phyloP scores from a whole-genome alignment of 306 rosid species.

The Prunus armeniaca region DNA sequence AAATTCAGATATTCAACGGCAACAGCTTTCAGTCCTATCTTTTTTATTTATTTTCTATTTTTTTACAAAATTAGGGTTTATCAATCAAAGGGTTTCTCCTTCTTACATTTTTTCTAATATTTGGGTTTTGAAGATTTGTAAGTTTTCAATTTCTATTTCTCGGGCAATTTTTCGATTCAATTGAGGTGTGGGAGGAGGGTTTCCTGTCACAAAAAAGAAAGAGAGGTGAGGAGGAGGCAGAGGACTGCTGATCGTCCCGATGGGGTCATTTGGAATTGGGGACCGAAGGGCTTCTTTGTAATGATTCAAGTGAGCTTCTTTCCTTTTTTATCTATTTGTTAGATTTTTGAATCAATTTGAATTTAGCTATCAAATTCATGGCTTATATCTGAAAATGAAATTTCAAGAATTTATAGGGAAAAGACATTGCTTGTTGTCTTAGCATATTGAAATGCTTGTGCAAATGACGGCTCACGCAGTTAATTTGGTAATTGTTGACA shows the following conservation, averaged over 20 bases:
- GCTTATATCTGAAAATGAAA: neutral
- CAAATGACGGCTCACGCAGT: neutral
- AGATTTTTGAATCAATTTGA: neutral
- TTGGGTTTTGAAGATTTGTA: neutral
- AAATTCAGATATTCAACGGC: neutral
- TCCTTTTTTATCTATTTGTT: neutral
- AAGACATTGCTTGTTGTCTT: neutral
- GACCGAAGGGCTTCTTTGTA: neutral
- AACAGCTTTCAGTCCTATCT: neutral
- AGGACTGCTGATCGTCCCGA: neutral
- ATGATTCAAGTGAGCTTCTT: slow-evolving; percentile 12
- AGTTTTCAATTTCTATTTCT: neutral
- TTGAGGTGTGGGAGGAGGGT: neutral
- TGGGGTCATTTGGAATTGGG: neutral
- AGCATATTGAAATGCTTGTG: neutral
- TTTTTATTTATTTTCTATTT: neutral
- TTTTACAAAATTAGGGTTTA: slow-evolving; percentile 3
- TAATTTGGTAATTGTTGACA: neutral
- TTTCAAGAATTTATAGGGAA: neutral
- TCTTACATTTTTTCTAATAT: neutral
- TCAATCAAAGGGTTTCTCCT: neutral
- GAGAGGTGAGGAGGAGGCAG: neutral
- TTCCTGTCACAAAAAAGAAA: neutral
- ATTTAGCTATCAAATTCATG: neutral
- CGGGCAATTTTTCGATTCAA: neutral